Percentiles rank a stretch among this genome's conserved stretches.
phyloP scores from a whole-genome alignment of 129 eudicot species.

The Erigeron canadensis region DNA sequence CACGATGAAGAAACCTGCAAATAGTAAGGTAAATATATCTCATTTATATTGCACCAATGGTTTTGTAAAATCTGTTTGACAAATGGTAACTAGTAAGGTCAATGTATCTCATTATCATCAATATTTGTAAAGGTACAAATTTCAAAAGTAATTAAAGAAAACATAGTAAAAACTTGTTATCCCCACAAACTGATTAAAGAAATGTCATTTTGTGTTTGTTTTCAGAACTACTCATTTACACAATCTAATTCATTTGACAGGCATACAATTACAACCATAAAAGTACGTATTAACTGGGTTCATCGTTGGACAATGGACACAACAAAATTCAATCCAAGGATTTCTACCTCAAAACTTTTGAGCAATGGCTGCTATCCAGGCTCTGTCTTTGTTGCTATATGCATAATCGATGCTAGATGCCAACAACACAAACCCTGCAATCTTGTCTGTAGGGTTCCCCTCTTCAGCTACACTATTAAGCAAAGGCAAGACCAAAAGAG shows the following conservation, averaged over 20 bases:
- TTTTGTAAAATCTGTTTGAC: neutral
- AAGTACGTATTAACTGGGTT: neutral
- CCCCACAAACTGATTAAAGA: neutral
- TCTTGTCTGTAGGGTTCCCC: slow-evolving; percentile 23
- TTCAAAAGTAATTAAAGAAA: too few relatives aligned
- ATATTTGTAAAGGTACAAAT: neutral
- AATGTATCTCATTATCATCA: neutral
- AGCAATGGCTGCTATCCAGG: slow-evolving; percentile 77
- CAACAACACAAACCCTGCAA: slow-evolving; percentile 60
- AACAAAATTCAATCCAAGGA: neutral
- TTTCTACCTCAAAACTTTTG: slow-evolving; percentile 57
- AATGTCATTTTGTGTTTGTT: neutral
- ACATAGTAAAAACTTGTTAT: neutral
- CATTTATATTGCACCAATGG: neutral
- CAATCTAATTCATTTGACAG: neutral
- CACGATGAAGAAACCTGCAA: neutral
- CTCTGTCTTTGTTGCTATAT: slow-evolving; percentile 65
- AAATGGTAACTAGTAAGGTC: neutral
- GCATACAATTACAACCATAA: neutral
- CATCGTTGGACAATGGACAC: neutral
- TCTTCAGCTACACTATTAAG: slow-evolving; percentile 12
- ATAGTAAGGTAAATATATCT: neutral
- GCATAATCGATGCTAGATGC: slow-evolving; percentile 76
- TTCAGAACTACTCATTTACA: too few relatives aligned
- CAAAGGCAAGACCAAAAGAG: slow-evolving; percentile 76